phyloP scores from a whole-genome alignment of 805 yeast species.

The Kodamaea neixiangensis region DNA sequence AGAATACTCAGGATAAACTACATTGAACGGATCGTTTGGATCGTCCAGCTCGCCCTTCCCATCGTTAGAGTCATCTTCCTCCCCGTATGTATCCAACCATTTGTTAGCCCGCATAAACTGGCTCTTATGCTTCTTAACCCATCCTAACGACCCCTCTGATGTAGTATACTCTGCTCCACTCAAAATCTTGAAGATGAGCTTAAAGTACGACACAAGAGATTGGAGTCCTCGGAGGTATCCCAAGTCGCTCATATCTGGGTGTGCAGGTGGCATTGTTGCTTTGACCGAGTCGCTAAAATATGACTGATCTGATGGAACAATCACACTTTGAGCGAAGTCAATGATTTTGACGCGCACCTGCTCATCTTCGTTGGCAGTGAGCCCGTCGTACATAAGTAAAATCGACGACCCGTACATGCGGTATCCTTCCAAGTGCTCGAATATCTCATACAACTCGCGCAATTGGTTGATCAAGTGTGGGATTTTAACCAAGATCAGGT shows the following conservation, averaged over 20 bases:
- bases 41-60: constrained; percentile 11
- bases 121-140: constrained; percentile 15
- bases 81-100: constrained; percentile 39
- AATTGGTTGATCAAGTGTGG: constrained; percentile 65
- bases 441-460: constrained; percentile 55
- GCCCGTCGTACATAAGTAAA: constrained; percentile 86
- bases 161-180: constrained; percentile 43
- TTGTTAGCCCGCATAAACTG: constrained; percentile 20
- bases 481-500: constrained; percentile 64
- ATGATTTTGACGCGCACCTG: constrained; percentile 65
- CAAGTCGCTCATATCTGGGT: constrained; percentile 62
- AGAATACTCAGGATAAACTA: constrained; percentile 20
- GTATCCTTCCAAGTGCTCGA: constrained; percentile 65
- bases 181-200: constrained; percentile 55
- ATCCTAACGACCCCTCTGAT: constrained; percentile 17
- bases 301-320: constrained; percentile 54
- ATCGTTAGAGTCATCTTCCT: constrained; percentile 16
- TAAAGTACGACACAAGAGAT: constrained; percentile 70
- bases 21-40: constrained; percentile 23
- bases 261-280: constrained; percentile 68
- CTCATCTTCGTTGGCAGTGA: constrained; percentile 16
- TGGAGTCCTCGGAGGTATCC: constrained; percentile 85
- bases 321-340: constrained; percentile 93
- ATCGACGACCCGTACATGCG: constrained; percentile 91
- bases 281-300: constrained; percentile 5